Conservation (phyloP, 768 basidiomycete species). For the Mycena galopus region DNA sequence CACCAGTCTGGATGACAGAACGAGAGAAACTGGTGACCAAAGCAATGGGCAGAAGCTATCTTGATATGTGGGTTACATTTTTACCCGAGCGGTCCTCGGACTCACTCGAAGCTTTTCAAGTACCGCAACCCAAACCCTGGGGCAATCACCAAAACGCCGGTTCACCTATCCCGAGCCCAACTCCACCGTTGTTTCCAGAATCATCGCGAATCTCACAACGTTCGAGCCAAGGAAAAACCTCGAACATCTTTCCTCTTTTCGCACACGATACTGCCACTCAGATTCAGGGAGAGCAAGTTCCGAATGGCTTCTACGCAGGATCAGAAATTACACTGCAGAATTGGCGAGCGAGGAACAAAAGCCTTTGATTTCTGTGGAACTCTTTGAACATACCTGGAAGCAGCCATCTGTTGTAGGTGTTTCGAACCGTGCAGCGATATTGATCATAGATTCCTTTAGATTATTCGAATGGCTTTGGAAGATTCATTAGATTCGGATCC, state of each 20-base stretch:
- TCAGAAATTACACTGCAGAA: slow-evolving; percentile 23
- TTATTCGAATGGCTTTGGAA: slow-evolving; percentile 43
- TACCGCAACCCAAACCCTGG: slow-evolving; percentile 13
- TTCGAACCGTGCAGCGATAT: not conserved
- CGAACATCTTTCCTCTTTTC: slow-evolving; percentile 61
- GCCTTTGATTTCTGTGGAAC: slow-evolving; percentile 22
- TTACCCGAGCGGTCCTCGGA: too few species aligned
- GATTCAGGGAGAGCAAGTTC: slow-evolving; percentile 28
- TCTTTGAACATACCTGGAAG: slow-evolving; percentile 28
- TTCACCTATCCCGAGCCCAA: slow-evolving; percentile 28
- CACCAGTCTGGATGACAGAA: slow-evolving; percentile 37
- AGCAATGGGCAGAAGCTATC: slow-evolving; percentile 25
- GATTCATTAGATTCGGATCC: slow-evolving; percentile 33
- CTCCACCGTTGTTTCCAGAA: slow-evolving; percentile 22
- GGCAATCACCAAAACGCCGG: slow-evolving; percentile 4
- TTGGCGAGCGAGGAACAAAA: slow-evolving; percentile 21
- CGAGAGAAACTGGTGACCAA: slow-evolving; percentile 33
- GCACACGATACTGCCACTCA: slow-evolving; percentile 61
- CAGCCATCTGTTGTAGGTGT: slow-evolving; percentile 37
- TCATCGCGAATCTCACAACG: slow-evolving; percentile 15
- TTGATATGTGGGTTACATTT: slow-evolving; percentile 32
- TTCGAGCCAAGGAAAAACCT: slow-evolving; percentile 61
- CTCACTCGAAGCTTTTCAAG: not conserved
- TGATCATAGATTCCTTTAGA: slow-evolving; percentile 18
- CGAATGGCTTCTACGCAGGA: slow-evolving; percentile 27